A percentile compares a stretch with the other conserved stretches of the same genome.
Conservation (phyloP, 108 stramenopile genomes). For the Discostella stelligeroides region DNA sequence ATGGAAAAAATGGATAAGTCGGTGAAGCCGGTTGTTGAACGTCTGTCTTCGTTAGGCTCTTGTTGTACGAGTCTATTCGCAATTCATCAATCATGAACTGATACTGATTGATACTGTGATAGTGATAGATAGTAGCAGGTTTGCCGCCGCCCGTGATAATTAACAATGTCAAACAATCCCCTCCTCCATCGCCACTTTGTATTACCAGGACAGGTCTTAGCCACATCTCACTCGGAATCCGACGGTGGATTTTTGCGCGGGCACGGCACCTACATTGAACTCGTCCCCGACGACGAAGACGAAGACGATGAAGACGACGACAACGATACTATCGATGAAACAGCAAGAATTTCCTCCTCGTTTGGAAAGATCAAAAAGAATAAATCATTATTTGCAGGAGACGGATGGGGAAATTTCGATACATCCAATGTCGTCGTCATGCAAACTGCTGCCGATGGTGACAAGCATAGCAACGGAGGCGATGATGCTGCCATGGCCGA, state of each 20-base stretch:
- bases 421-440: constrained; percentile 33
- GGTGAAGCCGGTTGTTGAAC: no score
- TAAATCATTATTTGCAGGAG: background rate
- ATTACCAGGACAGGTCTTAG: constrained; percentile 89
- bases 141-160: no score
- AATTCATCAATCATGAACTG: no score
- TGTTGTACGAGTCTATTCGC: no score
- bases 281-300: constrained; percentile 44
- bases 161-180: constrained; percentile 22
- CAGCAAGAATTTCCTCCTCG: constrained; percentile 27
- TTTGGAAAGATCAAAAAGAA: constrained; percentile 11
- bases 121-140: no score
- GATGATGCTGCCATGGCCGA: constrained; percentile 1
- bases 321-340: constrained; percentile 25
- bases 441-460: constrained; percentile 30
- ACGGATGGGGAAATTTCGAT: constrained; percentile 35
- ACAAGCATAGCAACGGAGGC: background rate
- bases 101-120: no score
- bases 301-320: constrained; percentile 39
- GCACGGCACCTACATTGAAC: constrained; percentile 96
- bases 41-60: no score
- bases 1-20: no score
- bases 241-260: constrained; percentile 91
- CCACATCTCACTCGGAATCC: constrained; percentile 60
- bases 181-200: constrained; percentile 62